Base-by-base conservation (phyloP, 1,284 basidiomycete genomes). In the Ustilago nuda region DNA sequence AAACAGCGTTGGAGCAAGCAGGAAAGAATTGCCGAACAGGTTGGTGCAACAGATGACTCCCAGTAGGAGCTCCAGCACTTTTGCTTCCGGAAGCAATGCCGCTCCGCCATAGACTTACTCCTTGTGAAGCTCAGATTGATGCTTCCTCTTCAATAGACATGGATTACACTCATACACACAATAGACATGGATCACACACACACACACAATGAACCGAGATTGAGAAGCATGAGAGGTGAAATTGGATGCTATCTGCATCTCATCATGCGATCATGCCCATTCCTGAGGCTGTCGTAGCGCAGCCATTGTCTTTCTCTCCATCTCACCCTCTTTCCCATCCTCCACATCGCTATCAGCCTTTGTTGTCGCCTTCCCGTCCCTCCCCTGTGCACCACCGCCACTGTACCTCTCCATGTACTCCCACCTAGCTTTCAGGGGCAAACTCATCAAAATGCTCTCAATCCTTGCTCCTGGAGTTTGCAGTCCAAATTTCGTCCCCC, bases 381-480 rank as follows among this genome's bases (percentile, higher is more conserved):
- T 56, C 6, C 70, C 61, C 52, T 81, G 70, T 4, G 78, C 77
- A 8, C 78, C 81, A 6, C 79, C 78, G 4, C 83, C 83, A 45
- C 75, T 69, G 19, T 51, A 79, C 30, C 56, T 66, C 51, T 83
- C 79, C 83, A 83, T 83, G 51, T 85, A 85, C 66, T 85, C 80
- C 84, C 84, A 85, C 13, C 84, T 60, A 17, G 84, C 84, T 35
- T 78, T 66, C 11, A 84, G 59, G 13, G 84, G 84, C 30, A 85
- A 66, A 56, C 84, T 85, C 84, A 85, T 85, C 53, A 85, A 55
- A 51, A 85, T 85, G 56, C 84, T 85, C 67, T 85, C 84, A 36
- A 85, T 83, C 30, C 84, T 64, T 3, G 84, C 84, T 5, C 84
- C 84, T 4, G 84, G 84, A 13, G 84, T 85, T 70, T 82, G 79